Conservation (phyloP, 2,329 filamentous ascomycete genomes). For the Pseudogymnoascus pannorum region DNA sequence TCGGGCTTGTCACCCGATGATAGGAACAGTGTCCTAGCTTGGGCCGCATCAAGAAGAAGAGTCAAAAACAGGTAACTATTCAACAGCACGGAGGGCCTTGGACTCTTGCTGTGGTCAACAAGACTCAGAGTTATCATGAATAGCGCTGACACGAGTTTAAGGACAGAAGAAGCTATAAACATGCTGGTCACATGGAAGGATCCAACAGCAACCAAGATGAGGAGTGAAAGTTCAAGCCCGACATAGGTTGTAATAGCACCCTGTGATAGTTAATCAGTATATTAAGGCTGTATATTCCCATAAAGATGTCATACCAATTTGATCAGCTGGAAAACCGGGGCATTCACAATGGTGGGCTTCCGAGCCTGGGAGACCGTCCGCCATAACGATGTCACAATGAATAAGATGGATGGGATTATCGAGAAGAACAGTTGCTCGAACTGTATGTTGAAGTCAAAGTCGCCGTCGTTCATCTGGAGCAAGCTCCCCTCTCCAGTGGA, state of each 20-base stretch:
- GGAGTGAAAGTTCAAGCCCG: constrained; percentile 23
- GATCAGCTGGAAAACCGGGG: constrained; percentile 23
- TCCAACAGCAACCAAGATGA: constrained; percentile 20
- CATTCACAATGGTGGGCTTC: constrained; percentile 29
- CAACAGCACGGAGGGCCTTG: constrained; percentile 38
- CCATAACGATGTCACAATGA: constrained; percentile 27
- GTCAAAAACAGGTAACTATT: constrained; percentile 36
- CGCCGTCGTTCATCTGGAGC: constrained; percentile 26
- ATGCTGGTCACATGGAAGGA: constrained; percentile 19
- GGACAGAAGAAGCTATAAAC: constrained; percentile 26
- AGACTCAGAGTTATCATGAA: constrained; percentile 16
- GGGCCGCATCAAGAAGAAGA: constrained; percentile 37
- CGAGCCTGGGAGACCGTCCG: constrained; percentile 23
- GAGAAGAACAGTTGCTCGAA: constrained; percentile 31
- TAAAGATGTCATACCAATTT: constrained; percentile 23
- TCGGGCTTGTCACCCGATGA: constrained; percentile 9
- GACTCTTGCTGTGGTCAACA: constrained; percentile 30
- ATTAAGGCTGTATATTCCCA: neutral
- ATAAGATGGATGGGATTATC: constrained; percentile 26
- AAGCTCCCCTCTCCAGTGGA: constrained; percentile 19
- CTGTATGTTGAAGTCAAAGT: constrained; percentile 27
- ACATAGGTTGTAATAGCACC: constrained; percentile 19
- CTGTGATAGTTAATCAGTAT: constrained; percentile 15
- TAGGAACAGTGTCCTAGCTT: constrained; percentile 38
- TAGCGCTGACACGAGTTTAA: constrained; percentile 24